phyloP scores from a whole-genome alignment of 306 rosid genomes.

The Prunus campanulata region DNA sequence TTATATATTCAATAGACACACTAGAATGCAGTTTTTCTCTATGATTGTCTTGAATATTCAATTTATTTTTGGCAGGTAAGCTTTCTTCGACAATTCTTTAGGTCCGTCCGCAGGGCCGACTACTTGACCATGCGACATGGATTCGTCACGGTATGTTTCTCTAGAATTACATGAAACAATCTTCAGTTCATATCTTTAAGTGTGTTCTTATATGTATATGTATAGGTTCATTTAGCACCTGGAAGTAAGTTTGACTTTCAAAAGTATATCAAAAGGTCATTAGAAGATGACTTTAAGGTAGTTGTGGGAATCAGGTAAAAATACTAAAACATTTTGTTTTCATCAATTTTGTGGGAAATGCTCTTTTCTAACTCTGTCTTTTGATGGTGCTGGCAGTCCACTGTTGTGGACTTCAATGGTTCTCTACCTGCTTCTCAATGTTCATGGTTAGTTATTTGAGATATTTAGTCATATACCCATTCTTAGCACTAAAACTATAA shows the following conservation, averaged over 20 bases:
- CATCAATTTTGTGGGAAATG: neutral
- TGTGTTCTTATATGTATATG: neutral
- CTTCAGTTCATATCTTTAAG: neutral
- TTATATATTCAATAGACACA: neutral
- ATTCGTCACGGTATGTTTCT: constrained; percentile 67
- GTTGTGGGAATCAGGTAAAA: constrained; percentile 93
- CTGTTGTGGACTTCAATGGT: constrained; percentile 81
- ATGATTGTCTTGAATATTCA: constrained; percentile 8
- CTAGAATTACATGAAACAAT: neutral
- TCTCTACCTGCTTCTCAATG: constrained; percentile 82
- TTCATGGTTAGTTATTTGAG: constrained; percentile 54
- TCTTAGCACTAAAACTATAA: too few relatives aligned
- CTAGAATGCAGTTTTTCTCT: too few relatives aligned
- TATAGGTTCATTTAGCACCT: constrained; percentile 89
- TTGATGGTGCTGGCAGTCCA: constrained; percentile 65
- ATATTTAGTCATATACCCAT: too few relatives aligned
- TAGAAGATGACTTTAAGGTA: constrained; percentile 97
- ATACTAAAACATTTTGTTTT: neutral
- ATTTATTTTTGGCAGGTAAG: constrained; percentile 53
- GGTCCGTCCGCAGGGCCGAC: constrained; percentile 90
- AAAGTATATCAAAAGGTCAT: constrained; percentile 84
- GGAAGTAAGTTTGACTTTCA: constrained; percentile 96
- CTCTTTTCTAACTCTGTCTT: neutral
- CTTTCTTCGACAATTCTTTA: constrained; percentile 79
- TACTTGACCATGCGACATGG: constrained; percentile 95